Evolutionary conservation across 352 stramenopile species (phyloP), one percentile per base, ranked within the genome.

Genomic region (Peronospora belbahrii): DNA sequence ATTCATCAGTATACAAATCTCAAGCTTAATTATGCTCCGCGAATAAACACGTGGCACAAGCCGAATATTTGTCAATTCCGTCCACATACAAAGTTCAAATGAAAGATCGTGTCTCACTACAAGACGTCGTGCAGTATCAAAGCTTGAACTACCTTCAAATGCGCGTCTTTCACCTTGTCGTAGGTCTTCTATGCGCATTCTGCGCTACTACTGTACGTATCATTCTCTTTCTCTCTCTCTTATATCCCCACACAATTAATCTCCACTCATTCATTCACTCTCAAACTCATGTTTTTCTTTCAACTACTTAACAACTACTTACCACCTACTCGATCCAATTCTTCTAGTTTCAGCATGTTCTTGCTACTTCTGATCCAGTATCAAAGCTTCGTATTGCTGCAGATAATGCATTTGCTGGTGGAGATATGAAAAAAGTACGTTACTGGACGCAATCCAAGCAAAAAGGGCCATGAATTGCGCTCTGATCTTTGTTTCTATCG

Each of bases 331-430:
- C n/a, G n/a, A n/a, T n/a, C n/a, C n/a, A n/a, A 13, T 37, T 38
- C 23, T 48, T 14, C 20, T 31, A 24, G 35, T 36, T 52, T 14
- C 18, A 67, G 41, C 44, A 57, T 25, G 55, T 52, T 5, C 52
- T 55, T 10, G 48, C 57, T 11, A 62, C 53, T 38, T 54, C 55
- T 7, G 70, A 86, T 35, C 64, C 61, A 19, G 60, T 71, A 0
- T 56, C 59, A 18, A 90, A 88, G 45, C 60, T 83, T 10, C 76
- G 74, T 25, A 67, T 90, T 6, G 79, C 75, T 14, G 79, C 74
- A 5, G 75, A 90, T 42, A 90, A 90, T 40, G 74, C 79, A 25
- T 88, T 90, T 41, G 75, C 74, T 1, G 68, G 62, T n/a, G 75
- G 79, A 20, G 74, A 90, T 40, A 84, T 86, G 67, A 88, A 88